Percentiles rank a stretch among this genome's conserved stretches.
These are phyloP conservation scores for Russula griseocarnosa DNA, from an alignment of 768 basidiomycete species.

Conservation along the genomic window DNA sequence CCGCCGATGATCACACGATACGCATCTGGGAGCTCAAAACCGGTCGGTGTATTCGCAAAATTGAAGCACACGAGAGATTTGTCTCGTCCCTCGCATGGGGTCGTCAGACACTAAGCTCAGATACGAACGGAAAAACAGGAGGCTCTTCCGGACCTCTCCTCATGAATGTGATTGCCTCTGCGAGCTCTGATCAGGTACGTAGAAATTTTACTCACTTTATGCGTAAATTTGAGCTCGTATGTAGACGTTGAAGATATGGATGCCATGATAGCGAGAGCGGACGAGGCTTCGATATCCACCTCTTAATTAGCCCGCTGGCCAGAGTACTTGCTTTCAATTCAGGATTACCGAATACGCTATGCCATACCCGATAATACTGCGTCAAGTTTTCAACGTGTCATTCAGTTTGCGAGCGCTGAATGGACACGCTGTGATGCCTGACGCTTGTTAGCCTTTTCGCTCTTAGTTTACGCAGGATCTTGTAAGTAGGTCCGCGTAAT, in stretches of 20 bases:
- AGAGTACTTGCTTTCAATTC: conserved; percentile 25
- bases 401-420: conserved; percentile 15
- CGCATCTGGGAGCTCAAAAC: conserved; percentile 55
- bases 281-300: conserved; percentile 1
- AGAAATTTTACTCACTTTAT: background rate
- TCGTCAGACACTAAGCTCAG: conserved; percentile 22
- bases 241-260: conserved; percentile 30
- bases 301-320: conserved; percentile 15
- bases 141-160: conserved; percentile 18
- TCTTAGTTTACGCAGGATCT: conserved; percentile 19
- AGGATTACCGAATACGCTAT: conserved; percentile 22
- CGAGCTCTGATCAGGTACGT: conserved; percentile 27
- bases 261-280: conserved; percentile 20
- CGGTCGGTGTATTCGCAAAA: conserved; percentile 43
- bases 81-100: conserved; percentile 28
- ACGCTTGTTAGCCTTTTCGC: conserved; percentile 9
- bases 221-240: background rate
- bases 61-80: conserved; percentile 28
- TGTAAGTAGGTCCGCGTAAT: conserved; percentile 13
- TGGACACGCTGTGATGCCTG: conserved; percentile 4
- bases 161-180: conserved; percentile 28
- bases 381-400: conserved; percentile 17
- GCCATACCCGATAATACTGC: conserved; percentile 16
- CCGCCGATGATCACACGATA: conserved; percentile 56
- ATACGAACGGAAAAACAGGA: conserved; percentile 22